phyloP scores from a whole-genome alignment of 2,329 filamentous ascomycete species.

The Hymenoscyphus repandus region DNA sequence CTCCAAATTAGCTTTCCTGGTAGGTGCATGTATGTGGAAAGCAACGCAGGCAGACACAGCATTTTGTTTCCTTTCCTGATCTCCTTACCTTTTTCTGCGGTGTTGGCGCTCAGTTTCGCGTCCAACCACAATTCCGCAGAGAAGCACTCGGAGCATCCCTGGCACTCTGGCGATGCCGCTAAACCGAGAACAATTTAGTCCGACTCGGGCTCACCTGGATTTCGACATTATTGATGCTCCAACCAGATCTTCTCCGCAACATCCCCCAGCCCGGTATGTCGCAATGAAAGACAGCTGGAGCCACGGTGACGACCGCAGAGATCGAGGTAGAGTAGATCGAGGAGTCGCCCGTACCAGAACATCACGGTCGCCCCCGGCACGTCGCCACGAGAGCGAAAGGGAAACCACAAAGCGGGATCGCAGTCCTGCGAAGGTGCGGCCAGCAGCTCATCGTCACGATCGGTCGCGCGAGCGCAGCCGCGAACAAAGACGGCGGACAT shows the following conservation, averaged over 20 bases:
- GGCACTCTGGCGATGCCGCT: not conserved
- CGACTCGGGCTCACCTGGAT: not conserved
- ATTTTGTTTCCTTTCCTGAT: not conserved
- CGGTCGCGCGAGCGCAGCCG: conserved; percentile 25
- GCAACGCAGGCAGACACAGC: not conserved
- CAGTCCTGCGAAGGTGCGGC: conserved; percentile 26
- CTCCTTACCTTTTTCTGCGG: not conserved
- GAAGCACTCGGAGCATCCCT: not conserved
- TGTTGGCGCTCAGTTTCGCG: not conserved
- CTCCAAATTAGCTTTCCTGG: not conserved
- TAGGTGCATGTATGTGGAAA: not conserved
- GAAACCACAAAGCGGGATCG: conserved; percentile 28
- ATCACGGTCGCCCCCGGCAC: conserved; percentile 33
- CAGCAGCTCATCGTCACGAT: conserved; percentile 21
- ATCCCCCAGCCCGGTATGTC: conserved; percentile 33
- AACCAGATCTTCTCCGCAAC: conserved; percentile 11
- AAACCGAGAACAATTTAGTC: conserved; percentile 1
- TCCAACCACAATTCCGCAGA: not conserved
- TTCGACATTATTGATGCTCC: not conserved
- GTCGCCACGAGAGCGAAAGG: conserved; percentile 31
- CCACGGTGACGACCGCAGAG: conserved; percentile 37
- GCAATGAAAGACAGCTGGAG: conserved; percentile 39
- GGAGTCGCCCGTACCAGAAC: conserved; percentile 31
- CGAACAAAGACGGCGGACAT: conserved; percentile 26
- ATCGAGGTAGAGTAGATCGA: conserved; percentile 37